These are phyloP conservation scores for Picea abies DNA, from an alignment of 83 land plant genomes.

Conservation along the genomic window DNA sequence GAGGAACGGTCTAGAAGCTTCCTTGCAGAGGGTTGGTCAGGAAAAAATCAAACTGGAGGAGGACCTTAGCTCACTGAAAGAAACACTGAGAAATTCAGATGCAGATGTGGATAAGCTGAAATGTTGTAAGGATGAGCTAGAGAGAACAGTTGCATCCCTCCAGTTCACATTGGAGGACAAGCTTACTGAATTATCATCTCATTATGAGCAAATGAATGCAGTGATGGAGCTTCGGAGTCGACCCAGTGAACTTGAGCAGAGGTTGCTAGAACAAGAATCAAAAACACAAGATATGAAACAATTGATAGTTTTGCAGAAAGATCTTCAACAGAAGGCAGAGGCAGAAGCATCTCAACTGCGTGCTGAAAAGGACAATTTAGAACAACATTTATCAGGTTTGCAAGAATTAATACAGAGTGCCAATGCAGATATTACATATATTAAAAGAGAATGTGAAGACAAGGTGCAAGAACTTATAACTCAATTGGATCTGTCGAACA, in stretches of 20 bases:
- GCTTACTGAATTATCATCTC: constrained; percentile 13
- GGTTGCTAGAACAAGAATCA: constrained; percentile 12
- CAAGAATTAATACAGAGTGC: constrained; percentile 6
- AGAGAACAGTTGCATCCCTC: constrained; percentile 27
- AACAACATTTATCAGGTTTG: constrained; percentile 33
- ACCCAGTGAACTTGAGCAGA: constrained; percentile 1
- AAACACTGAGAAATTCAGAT: constrained; percentile 26
- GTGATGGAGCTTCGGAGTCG: constrained; percentile 2
- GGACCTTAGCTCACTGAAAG: constrained; percentile 30
- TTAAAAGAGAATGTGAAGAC: constrained; percentile 39
- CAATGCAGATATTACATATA: constrained; percentile 17
- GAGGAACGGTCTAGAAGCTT: constrained; percentile 27
- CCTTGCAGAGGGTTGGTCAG: constrained; percentile 24
- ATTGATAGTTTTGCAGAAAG: constrained; percentile 21
- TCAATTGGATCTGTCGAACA: constrained; percentile 32
- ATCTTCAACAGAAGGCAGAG: constrained; percentile 24
- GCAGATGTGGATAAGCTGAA: constrained; percentile 25
- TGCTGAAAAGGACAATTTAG: constrained; percentile 37
- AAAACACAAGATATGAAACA: constrained; percentile 18
- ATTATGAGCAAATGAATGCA: constrained; percentile 18
- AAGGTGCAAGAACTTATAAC: constrained; percentile 26
- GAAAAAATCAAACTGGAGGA: constrained; percentile 27
- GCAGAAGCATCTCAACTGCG: constrained; percentile 26
- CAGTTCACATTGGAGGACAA: constrained; percentile 26
- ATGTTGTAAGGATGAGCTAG: constrained; percentile 23